These are phyloP conservation scores for Diaporthe velutina DNA, from an alignment of 2,329 filamentous ascomycete genomes.

Conservation along the genomic window DNA sequence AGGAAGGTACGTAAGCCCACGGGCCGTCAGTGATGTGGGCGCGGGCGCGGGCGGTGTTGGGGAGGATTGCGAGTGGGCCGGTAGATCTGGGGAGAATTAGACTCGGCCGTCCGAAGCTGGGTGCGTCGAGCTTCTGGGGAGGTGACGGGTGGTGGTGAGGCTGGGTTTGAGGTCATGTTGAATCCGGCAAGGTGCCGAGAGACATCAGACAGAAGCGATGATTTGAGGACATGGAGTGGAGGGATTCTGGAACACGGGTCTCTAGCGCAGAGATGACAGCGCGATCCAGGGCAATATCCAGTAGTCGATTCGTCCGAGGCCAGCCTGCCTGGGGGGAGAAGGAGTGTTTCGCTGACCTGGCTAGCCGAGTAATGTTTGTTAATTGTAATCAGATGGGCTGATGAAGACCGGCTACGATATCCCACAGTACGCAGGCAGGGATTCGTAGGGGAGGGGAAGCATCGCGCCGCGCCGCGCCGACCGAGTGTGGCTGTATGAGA, in stretches of 20 bases:
- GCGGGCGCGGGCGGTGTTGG: conserved; percentile 14
- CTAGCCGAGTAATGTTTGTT: conserved; percentile 20
- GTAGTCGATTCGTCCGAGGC: conserved; percentile 11
- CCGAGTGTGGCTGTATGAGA: neutral
- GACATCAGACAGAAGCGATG: conserved; percentile 37
- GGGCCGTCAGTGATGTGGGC: conserved; percentile 14
- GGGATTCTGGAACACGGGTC: conserved; percentile 29
- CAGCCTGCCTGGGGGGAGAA: conserved; percentile 1
- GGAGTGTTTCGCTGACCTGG: conserved; percentile 7
- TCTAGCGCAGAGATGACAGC: conserved; percentile 23
- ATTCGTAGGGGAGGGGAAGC: neutral
- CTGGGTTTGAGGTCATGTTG: conserved; percentile 36
- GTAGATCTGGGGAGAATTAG: conserved; percentile 32
- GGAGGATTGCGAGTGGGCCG: conserved; percentile 28
- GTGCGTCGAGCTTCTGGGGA: neutral
- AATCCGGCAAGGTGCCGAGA: conserved; percentile 38
- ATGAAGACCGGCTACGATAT: conserved; percentile 4
- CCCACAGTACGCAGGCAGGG: too few species aligned
- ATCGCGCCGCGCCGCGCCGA: neutral
- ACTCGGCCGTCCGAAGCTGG: conserved; percentile 7
- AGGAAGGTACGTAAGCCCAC: conserved; percentile 27
- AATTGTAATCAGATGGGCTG: conserved; percentile 12
- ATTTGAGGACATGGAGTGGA: conserved; percentile 38
- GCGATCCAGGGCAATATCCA: conserved; percentile 17
- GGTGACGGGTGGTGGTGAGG: conserved; percentile 16